Base-by-base conservation (phyloP, 2,329 filamentous ascomycete genomes). In the Blastomyces parvus region DNA sequence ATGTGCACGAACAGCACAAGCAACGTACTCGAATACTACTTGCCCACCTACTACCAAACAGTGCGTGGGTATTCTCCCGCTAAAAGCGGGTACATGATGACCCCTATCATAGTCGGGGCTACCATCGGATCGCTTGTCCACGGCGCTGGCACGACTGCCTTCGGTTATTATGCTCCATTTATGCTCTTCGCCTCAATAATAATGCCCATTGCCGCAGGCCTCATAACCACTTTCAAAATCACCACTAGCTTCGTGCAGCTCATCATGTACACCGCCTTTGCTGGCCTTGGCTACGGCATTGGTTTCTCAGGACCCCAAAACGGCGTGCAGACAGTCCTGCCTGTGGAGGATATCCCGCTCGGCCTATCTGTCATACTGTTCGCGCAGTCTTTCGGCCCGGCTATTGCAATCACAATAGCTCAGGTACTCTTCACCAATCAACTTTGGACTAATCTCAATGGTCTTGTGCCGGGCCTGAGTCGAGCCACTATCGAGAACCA, bases 371-470 rank as follows among this genome's bases (percentile, higher is more conserved):
- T 75, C 11, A 70, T 76, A 22, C 65, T 74, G n/a, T 76, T 77
- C 50, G 72, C 69, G 52, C 73, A 78, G 64, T 74, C 69, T 27
- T 71, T 78, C 59, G 76, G 76, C 0, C 75, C 74, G 2, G 75
- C 75, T 0, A 67, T 84, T 0, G 83, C 83, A 65, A 76, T 85
- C 57, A 78, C 78, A 1, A 79, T 83, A 60, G 82, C 76, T 1
- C 80, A 84, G 67, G 80, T 78, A 60, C 75, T 84, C 30, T 82
- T 85, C 64, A 78, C 76, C 56, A 82, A 82, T 66, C 71, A 74
- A 9, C 76, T 86, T 44, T 48, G 44, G 44, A 2, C 44, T 9
- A 48, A 48, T 25, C 44, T 48, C n/a, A n/a, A 25, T 25, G n/a
- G 44, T 25, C n/a, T 48, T 22, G n/a, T 48, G n/a, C 44, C 44